phyloP scores from a whole-genome alignment of 2,329 filamentous ascomycete species.

The Colletotrichum sublineola region DNA sequence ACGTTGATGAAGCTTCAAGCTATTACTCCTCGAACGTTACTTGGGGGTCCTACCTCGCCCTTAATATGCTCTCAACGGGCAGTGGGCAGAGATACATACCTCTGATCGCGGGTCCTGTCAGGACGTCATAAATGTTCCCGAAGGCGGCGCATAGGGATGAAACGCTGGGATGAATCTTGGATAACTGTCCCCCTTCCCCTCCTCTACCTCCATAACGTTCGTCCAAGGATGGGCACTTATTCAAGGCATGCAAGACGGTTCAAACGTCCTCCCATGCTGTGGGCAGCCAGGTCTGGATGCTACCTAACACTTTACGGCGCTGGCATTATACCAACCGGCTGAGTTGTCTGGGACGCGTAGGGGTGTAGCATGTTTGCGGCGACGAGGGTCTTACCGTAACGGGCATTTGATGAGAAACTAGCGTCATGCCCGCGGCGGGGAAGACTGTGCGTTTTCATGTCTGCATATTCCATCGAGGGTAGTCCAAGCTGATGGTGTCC shows the following conservation, averaged over 20 bases:
- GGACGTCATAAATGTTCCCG: conserved; percentile 37
- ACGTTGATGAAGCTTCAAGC: background rate
- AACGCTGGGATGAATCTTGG: conserved; percentile 40
- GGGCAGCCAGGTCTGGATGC: background rate
- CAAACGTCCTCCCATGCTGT: background rate
- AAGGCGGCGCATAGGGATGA: conserved; percentile 33
- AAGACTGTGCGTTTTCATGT: background rate
- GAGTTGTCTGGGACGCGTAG: conserved; percentile 29
- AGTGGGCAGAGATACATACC: conserved; percentile 16
- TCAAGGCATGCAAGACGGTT: background rate
- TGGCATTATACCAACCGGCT: background rate
- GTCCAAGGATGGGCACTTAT: conserved; percentile 1
- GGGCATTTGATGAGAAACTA: conserved; percentile 39
- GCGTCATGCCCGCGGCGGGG: conserved; percentile 37
- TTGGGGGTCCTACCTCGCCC: conserved; percentile 10
- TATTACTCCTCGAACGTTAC: background rate
- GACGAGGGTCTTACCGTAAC: conserved; percentile 38
- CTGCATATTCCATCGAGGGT: conserved; percentile 3
- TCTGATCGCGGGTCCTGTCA: conserved; percentile 36
- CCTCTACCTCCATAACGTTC: background rate
- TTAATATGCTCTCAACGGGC: conserved; percentile 37
- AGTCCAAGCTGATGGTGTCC: conserved; percentile 10
- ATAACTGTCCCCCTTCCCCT: background rate
- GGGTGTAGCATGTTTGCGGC: conserved; percentile 20
- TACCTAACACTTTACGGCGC: too few relatives aligned